Base-by-base conservation (phyloP, 1,284 basidiomycete genomes). In the Fomitiporia mediterranea region DNA sequence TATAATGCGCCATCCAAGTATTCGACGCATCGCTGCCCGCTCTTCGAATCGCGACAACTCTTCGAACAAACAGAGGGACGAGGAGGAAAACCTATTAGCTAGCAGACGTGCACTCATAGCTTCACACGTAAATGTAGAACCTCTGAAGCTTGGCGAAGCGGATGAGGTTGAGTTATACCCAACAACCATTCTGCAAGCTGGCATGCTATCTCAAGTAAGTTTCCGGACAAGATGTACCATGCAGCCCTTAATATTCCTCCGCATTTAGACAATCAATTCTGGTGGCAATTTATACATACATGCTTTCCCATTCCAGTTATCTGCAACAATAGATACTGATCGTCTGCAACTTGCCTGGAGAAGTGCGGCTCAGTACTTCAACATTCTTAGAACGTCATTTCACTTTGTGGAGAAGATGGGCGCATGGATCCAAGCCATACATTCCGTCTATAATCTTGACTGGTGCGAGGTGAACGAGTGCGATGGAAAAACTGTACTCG, bases 151-250 rank as follows among this genome's bases (percentile, higher is more conserved):
- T 2, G 56, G 63, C 6, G 51, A 58, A 9, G 63, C 63, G 6
- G 77, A 79, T 53, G 53, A 66, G 25, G 67, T 74, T 11, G 57
- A 63, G 11, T 53, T 76, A 21, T 73, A 67, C 56, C 74, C 76
- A 15, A 72, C 73, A 9, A 79, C 76, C 3, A 68, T 68, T 9
- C 66, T 79, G 13, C 77, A 79, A 63, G 68, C 74, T 15, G 77
- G 77, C 4, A 78, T 79, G 77, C 63, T 79, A 38, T 76, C 78
- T 3, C 78, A 79, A 68, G 77, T 77, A 60, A 32, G 65, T 60
- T 39, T 15, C 42, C 13, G 1, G 19, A 23, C 23, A 8, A 37
- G 23, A 15, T 30, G 47, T 23, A 15, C 9, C 6, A 21, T 21
- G 4, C 19, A 30, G 11, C 30, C 21, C 4, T 4, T 47, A 4